Percentiles rank a stretch among this genome's conserved stretches.
Evolutionary conservation across 1,284 basidiomycete species (phyloP).

Genomic region (Termitomyces sp.): DNA sequence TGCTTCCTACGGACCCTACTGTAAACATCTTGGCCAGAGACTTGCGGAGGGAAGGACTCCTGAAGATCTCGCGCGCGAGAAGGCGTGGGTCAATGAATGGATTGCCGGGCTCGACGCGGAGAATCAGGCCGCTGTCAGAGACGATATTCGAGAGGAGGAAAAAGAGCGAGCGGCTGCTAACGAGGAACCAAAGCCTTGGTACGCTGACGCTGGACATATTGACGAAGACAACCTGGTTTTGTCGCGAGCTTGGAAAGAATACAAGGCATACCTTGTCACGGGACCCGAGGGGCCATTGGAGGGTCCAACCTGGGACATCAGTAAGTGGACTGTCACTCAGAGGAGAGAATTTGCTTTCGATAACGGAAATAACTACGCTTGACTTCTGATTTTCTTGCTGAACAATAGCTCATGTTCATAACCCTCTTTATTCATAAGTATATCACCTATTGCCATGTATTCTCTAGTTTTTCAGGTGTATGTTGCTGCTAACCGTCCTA

Average conservation of each 20-base stretch:
- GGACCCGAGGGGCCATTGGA: slow-evolving; percentile 24
- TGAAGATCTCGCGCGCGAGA: slow-evolving; percentile 24
- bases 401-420: not conserved
- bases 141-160: slow-evolving; percentile 21
- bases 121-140: slow-evolving; percentile 20
- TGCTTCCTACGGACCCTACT: slow-evolving; percentile 27
- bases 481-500: slow-evolving; percentile 61
- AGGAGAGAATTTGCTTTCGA: slow-evolving; percentile 26
- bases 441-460: no score
- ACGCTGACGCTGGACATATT: slow-evolving; percentile 18
- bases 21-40: slow-evolving; percentile 32
- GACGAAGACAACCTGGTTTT: slow-evolving; percentile 19
- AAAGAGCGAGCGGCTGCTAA: slow-evolving; percentile 12
- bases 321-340: slow-evolving; percentile 27
- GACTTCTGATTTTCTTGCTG: not conserved
- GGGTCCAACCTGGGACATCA: slow-evolving; percentile 35
- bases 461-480: slow-evolving; percentile 32
- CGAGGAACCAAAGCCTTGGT: slow-evolving; percentile 25
- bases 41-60: slow-evolving; percentile 29
- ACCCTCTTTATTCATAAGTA: not conserved
- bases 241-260: slow-evolving; percentile 33
- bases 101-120: slow-evolving; percentile 19
- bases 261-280: slow-evolving; percentile 24
- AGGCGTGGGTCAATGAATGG: slow-evolving; percentile 24
- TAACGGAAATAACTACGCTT: slow-evolving; percentile 12